Evolutionary conservation across 441 rosid species (phyloP).

Genomic region (Erysimum pusillum): DNA sequence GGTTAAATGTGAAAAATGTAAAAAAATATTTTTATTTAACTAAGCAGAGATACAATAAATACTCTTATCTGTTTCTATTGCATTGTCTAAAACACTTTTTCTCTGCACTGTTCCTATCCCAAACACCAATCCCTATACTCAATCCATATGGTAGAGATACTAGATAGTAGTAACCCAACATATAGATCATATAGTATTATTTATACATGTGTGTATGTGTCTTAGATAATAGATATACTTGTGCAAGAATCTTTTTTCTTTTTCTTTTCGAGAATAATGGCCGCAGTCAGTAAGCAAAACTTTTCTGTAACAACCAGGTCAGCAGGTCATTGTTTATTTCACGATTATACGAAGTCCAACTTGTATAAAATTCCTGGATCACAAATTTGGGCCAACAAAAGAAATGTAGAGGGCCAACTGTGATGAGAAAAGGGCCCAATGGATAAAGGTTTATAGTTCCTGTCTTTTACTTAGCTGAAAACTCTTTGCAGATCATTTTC

Average conservation of each 20-base stretch:
- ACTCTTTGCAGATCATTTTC: neutral
- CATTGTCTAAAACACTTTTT: conserved; percentile 28
- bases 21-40: no score
- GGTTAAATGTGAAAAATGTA: neutral
- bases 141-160: conserved; percentile 28
- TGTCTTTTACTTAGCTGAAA: neutral
- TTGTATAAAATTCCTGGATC: conserved; percentile 2
- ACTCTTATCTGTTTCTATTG: neutral
- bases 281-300: conserved; percentile 10
- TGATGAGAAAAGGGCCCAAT: conserved; percentile 16
- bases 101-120: conserved; percentile 42
- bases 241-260: neutral
- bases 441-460: neutral
- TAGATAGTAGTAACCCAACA: conserved; percentile 32
- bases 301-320: neutral
- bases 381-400: conserved; percentile 11
- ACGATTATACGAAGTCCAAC: neutral
- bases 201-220: no score
- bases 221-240: neutral
- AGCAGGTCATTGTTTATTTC: neutral
- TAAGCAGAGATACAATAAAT: conserved; percentile 11
- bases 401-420: neutral
- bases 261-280: neutral
- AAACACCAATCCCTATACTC: conserved; percentile 45
- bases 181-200: neutral